Base-by-base conservation (phyloP, 176 grass and related monocot species). In the Tillandsia leiboldiana region DNA sequence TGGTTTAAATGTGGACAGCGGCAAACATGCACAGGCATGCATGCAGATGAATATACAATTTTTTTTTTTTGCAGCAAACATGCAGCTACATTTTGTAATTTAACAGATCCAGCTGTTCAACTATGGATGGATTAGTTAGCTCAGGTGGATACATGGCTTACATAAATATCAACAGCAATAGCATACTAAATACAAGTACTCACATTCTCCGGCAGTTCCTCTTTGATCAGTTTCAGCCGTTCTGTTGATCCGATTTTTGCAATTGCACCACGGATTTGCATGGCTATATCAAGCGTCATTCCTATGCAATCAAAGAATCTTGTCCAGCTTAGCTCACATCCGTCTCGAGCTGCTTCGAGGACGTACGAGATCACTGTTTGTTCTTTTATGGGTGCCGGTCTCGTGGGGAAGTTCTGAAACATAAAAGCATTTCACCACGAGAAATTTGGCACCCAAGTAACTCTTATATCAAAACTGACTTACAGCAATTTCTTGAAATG, bases 401-500 rank as follows among this genome's bases (percentile, higher is more conserved):
- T 90, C 50, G 79, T 26, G 12, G 63, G 73, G n/a, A 67, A 83
- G 75, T 92, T 69, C 93, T 97, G 78, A 4, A 82, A 80, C 51
- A 74, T 29, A 80, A 15, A 28, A 66, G 1, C 15, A 61, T 59
- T 58, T 61, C 33, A 78, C 27, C 22, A 77, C 54, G 17, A 58
- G 59, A 51, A n/a, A 69, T 52, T 14, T 17, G 56, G 53, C 29
- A 62, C 2, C 29, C 50, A 50, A 49, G 61, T 22, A 20, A 50
- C 61, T 50, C 17, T 69, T 17, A 69, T 8, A 27, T 28, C 11
- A 14, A 68, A 50, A 27, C 42, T 18, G 20, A 83, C 92, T 92
- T 51, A 97, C 93, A 17, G 93, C 89, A 72, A 97, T 77, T 87
- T 97, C 71, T 63, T 73, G 79, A 83, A 97, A 85, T 3, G 89